These are phyloP conservation scores for Stagonosporopsis tanaceti DNA, from an alignment of 2,329 filamentous ascomycete genomes.

Conservation along the genomic window DNA sequence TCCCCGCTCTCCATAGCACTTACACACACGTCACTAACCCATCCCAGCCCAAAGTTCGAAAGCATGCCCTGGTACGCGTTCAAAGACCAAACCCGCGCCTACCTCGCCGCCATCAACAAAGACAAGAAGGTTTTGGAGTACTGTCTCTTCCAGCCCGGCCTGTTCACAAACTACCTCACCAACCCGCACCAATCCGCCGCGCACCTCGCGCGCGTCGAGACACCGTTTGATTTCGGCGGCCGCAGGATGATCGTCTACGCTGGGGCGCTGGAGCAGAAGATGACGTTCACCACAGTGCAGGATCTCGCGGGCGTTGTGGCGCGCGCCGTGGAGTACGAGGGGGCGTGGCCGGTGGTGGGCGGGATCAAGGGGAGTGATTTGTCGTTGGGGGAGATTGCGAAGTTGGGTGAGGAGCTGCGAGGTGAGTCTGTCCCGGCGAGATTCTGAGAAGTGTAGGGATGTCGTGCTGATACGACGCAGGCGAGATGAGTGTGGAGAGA, in stretches of 20 bases:
- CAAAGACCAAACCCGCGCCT: not conserved
- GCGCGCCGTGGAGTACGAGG: not conserved
- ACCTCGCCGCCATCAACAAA: not conserved
- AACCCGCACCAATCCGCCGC: not conserved
- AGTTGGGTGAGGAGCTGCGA: not conserved
- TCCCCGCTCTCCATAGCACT: too few relatives aligned
- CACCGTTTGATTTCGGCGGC: not conserved
- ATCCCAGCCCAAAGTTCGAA: not conserved
- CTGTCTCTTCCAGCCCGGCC: not conserved
- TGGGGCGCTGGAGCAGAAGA: not conserved
- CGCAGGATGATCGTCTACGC: not conserved
- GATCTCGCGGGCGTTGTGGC: not conserved
- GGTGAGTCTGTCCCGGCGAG: not conserved
- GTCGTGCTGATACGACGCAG: not conserved
- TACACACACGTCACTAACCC: not conserved
- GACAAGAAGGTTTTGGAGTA: not conserved
- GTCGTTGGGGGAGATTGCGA: not conserved
- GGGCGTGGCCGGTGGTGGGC: not conserved
- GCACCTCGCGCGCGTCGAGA: not conserved
- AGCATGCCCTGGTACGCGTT: not conserved
- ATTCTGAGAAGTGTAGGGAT: too few relatives aligned
- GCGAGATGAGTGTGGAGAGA: not conserved
- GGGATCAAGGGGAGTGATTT: not conserved
- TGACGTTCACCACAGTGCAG: not conserved
- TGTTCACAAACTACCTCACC: not conserved